Evolutionary conservation across 257 asterid genomes (phyloP).

Genomic region (Solanum pinnatisectum): DNA sequence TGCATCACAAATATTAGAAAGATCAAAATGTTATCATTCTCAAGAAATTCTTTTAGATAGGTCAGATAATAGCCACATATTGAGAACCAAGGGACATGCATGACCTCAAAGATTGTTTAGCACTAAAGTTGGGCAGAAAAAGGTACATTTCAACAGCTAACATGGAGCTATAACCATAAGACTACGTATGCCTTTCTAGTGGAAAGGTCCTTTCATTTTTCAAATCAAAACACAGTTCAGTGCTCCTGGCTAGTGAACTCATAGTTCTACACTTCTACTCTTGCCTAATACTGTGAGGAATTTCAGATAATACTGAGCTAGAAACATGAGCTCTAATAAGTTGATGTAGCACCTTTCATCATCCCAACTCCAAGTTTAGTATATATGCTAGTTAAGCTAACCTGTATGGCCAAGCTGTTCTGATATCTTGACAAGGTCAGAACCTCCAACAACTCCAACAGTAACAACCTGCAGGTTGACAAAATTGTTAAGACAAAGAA

Average conservation of each 20-base stretch:
- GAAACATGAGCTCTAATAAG: background rate
- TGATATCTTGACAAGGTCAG: slow-evolving; percentile 90
- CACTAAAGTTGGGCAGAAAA: background rate
- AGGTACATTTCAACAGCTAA: background rate
- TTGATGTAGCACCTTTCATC: background rate
- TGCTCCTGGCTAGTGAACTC: background rate
- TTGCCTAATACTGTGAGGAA: background rate
- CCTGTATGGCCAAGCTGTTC: slow-evolving; percentile 92
- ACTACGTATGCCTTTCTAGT: background rate
- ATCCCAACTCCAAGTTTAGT: background rate
- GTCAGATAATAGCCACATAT: background rate
- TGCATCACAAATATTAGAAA: slow-evolving; percentile 21
- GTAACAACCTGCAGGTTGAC: slow-evolving; percentile 47
- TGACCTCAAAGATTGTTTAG: background rate
- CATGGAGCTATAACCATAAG: background rate
- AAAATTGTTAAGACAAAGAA: background rate
- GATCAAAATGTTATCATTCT: background rate
- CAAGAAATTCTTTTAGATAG: background rate
- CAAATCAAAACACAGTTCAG: background rate
- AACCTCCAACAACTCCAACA: slow-evolving; percentile 97
- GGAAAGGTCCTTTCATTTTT: background rate
- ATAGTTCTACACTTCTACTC: background rate
- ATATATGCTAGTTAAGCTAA: slow-evolving; percentile 8
- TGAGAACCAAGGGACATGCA: background rate
- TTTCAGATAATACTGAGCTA: background rate